A percentile compares a stretch with the other conserved stretches of the same genome.
Evolutionary conservation across 352 stramenopile species (phyloP).

Genomic region (Phytopythium chamaehyphon): DNA sequence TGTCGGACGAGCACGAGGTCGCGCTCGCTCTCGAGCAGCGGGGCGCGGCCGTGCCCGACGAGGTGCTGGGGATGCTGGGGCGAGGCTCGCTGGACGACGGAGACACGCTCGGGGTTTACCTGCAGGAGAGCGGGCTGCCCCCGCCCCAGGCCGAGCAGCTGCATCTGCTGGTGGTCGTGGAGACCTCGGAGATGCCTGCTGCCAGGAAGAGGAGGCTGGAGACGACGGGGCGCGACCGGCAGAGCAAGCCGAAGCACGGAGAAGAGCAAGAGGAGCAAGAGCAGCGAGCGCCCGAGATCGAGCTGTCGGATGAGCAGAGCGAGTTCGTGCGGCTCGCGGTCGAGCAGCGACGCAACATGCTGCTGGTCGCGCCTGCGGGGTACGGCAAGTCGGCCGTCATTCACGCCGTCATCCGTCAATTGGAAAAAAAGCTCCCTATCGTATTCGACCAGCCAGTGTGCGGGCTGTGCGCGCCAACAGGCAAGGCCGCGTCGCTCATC

Average conservation of each 20-base stretch:
- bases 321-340: slow-evolving; percentile 6
- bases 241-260: neutral
- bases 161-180: slow-evolving; percentile 2
- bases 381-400: slow-evolving; percentile 11
- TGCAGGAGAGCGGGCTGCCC: slow-evolving; percentile 1
- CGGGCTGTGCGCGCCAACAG: slow-evolving; percentile 7
- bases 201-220: neutral
- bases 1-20: slow-evolving; percentile 9
- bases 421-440: slow-evolving; percentile 1
- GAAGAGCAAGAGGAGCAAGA: neutral
- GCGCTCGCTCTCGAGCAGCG: slow-evolving; percentile 4
- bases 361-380: slow-evolving; percentile 6
- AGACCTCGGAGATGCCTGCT: neutral
- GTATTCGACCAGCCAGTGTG: slow-evolving; percentile 5
- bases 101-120: slow-evolving; percentile 1
- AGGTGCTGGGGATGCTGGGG: slow-evolving; percentile 1
- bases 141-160: slow-evolving; percentile 1
- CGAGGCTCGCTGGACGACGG: neutral
- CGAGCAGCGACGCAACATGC: slow-evolving; percentile 6
- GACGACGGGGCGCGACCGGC: neutral
- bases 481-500: slow-evolving; percentile 8
- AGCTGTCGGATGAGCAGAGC: slow-evolving; percentile 6
- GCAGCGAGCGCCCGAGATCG: neutral
- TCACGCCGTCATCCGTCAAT: slow-evolving; percentile 7
- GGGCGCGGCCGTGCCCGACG: slow-evolving; percentile 1